These are phyloP conservation scores for Knufia petricola DNA, from an alignment of 2,329 filamentous ascomycete species.

Conservation along the genomic window DNA sequence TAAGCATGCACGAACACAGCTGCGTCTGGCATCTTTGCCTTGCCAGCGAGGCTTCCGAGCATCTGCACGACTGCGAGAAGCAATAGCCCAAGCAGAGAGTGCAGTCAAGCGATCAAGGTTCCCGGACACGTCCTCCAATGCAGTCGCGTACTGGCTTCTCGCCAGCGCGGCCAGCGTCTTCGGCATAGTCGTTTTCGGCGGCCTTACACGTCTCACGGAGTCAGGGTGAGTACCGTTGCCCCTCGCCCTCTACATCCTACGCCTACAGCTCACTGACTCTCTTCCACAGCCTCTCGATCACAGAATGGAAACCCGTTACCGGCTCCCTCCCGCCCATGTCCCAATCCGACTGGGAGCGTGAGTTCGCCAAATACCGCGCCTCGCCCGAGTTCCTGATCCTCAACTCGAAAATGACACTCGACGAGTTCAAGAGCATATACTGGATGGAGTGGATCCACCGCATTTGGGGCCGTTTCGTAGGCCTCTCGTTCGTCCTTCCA, in stretches of 20 bases:
- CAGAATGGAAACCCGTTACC: constrained; percentile 96
- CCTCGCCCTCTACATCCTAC: not conserved
- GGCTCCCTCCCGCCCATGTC: constrained; percentile 78
- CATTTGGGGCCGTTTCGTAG: constrained; percentile 86
- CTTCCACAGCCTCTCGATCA: constrained; percentile 71
- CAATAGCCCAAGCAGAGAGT: not conserved
- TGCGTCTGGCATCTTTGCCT: not conserved
- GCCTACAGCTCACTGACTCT: not conserved
- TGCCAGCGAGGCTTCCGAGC: not conserved
- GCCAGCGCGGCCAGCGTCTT: constrained; percentile 89
- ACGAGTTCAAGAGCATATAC: constrained; percentile 97
- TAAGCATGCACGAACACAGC: not conserved
- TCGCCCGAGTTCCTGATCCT: constrained; percentile 88
- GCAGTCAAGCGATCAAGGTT: constrained; percentile 28
- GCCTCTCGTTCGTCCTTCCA: constrained; percentile 78
- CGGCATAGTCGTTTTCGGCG: constrained; percentile 91
- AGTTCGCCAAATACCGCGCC: constrained; percentile 84
- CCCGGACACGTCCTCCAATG: constrained; percentile 58
- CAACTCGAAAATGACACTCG: constrained; percentile 84
- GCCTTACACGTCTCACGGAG: constrained; percentile 85
- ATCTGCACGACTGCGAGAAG: constrained; percentile 4
- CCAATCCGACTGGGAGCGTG: constrained; percentile 73
- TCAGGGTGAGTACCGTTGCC: constrained; percentile 58
- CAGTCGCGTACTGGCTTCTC: constrained; percentile 84
- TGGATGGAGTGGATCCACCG: constrained; percentile 99